phyloP scores from a whole-genome alignment of 805 yeast genomes.

The Ogataea chonburiensis region DNA sequence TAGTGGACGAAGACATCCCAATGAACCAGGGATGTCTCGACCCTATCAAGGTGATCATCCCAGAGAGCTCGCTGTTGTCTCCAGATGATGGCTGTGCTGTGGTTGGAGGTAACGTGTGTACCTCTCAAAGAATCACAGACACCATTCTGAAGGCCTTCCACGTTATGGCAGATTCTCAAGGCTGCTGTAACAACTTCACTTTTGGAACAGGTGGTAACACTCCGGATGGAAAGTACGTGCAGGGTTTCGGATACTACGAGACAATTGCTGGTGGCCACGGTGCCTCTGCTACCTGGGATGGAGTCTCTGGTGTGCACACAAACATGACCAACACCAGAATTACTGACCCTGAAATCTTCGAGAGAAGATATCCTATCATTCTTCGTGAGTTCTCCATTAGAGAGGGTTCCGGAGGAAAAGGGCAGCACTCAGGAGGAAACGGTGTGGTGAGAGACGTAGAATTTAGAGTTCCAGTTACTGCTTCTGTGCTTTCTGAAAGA shows the following conservation, averaged over 20 bases:
- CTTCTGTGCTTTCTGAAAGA: slow-evolving; percentile 83
- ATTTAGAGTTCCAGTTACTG: slow-evolving; percentile 67
- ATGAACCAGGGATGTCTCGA: slow-evolving; percentile 88
- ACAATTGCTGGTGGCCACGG: slow-evolving; percentile 97
- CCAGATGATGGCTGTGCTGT: slow-evolving; percentile 89
- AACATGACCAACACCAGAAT: slow-evolving; percentile 93
- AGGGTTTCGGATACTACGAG: slow-evolving; percentile 88
- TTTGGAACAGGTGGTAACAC: slow-evolving; percentile 77
- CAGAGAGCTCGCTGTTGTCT: slow-evolving; percentile 60
- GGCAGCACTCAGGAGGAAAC: slow-evolving; percentile 73
- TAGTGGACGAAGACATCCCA: slow-evolving; percentile 86
- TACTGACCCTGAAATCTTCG: slow-evolving; percentile 88
- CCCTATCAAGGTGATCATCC: slow-evolving; percentile 70
- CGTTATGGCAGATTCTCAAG: slow-evolving; percentile 94
- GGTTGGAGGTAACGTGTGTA: slow-evolving; percentile 93
- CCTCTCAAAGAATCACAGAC: slow-evolving; percentile 91
- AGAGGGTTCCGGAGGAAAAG: slow-evolving; percentile 75
- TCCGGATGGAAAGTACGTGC: slow-evolving; percentile 47
- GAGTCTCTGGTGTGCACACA: slow-evolving; percentile 87
- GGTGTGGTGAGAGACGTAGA: slow-evolving; percentile 87
- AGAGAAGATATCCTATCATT: slow-evolving; percentile 82
- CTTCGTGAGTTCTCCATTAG: slow-evolving; percentile 71
- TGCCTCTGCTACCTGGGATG: slow-evolving; percentile 80
- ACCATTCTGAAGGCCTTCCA: slow-evolving; percentile 82
- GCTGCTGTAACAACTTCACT: slow-evolving; percentile 91